Conservation (phyloP, 129 eudicot species). For the Daucus carota region DH1_v3.0 NC_030386.2:37926001-37926500, state of each 20-base stretch:
- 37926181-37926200: slow-evolving; percentile 16
- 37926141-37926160: slow-evolving; percentile 17
- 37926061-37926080: slow-evolving; percentile 21
- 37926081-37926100: slow-evolving; percentile 22
- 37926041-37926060: slow-evolving; percentile 20
- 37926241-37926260: slow-evolving; percentile 13
- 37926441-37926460: slow-evolving; percentile 15
- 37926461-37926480: slow-evolving; percentile 7
- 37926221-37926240: slow-evolving; percentile 13
- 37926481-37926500: slow-evolving; percentile 12
- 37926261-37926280: slow-evolving; percentile 23
- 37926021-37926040: slow-evolving; percentile 10
- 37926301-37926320: slow-evolving; percentile 11
- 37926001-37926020: slow-evolving; percentile 7
- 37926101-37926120: slow-evolving; percentile 4
- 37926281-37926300: slow-evolving; percentile 8
- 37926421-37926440: slow-evolving; percentile 22
- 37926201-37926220: slow-evolving; percentile 16
- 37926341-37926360: slow-evolving; percentile 6
- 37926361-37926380: neutral
- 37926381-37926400: neutral
- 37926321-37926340: neutral
- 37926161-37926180: slow-evolving; percentile 6
- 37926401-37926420: slow-evolving; percentile 11
- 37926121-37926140: slow-evolving; percentile 2